phyloP scores from a whole-genome alignment of 257 asterid species.

The Plantago major region DNA sequence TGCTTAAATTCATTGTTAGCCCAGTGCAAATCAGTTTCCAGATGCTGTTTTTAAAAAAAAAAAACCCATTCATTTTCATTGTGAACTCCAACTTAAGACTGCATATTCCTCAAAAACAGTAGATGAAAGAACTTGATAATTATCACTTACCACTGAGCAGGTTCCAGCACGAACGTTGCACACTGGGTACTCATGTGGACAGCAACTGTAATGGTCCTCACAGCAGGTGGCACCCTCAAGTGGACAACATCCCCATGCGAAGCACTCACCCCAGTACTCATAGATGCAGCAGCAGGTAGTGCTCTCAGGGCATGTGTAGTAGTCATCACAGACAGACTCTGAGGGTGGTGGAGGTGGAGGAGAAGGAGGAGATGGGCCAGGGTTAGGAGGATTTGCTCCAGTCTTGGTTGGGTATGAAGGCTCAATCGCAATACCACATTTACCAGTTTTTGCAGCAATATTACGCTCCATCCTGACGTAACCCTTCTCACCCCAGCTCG shows the following conservation, averaged over 20 bases:
- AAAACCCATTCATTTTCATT: no score
- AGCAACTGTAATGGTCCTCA: constrained; percentile 72
- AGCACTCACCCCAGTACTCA: constrained; percentile 36
- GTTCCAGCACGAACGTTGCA: constrained; percentile 66
- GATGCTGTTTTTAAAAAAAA: no score
- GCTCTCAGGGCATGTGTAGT: constrained; percentile 45
- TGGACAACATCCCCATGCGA: constrained; percentile 88
- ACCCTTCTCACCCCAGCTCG: constrained; percentile 70
- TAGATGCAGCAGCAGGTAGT: constrained; percentile 72
- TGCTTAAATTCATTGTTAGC: no score
- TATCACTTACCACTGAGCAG: constrained; percentile 50
- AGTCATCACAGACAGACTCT: constrained; percentile 39
- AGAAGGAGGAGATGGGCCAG: constrained; percentile 73
- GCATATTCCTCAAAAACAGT: not conserved
- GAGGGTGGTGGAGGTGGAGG: constrained; percentile 53
- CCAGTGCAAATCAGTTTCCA: not conserved
- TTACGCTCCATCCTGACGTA: constrained; percentile 71
- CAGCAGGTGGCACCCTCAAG: constrained; percentile 74
- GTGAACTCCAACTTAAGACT: not conserved
- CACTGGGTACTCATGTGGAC: constrained; percentile 78
- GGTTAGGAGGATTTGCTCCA: constrained; percentile 63
- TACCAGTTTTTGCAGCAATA: constrained; percentile 33
- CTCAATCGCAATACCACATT: constrained; percentile 67
- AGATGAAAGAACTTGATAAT: not conserved
- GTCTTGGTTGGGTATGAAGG: constrained; percentile 72